These are phyloP conservation scores for Poteriospumella lacustris DNA, from an alignment of 108 stramenopile genomes.

Conservation along the genomic window DNA sequence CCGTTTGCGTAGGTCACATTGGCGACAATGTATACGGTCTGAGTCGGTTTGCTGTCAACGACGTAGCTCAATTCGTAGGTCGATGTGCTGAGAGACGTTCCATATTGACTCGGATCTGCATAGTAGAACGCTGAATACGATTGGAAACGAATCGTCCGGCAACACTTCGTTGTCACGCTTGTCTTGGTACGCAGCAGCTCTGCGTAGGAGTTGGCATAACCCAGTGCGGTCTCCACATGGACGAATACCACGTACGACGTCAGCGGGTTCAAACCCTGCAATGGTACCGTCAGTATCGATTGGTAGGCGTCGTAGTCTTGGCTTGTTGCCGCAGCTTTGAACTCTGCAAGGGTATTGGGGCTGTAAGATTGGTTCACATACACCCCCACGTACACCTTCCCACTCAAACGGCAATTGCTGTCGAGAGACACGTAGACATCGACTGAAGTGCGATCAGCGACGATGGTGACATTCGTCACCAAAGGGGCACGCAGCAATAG, in stretches of 20 bases:
- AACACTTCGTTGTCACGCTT: background rate
- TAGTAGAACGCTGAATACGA: background rate
- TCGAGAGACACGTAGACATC: background rate
- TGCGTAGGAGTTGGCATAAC: background rate
- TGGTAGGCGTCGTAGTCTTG: background rate
- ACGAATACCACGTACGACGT: background rate
- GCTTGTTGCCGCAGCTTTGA: too few relatives aligned
- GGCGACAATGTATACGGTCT: too few relatives aligned
- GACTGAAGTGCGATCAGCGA: too few relatives aligned
- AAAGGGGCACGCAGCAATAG: too few relatives aligned
- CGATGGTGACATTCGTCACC: background rate
- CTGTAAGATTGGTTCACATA: background rate
- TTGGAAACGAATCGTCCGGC: background rate
- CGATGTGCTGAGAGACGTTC: too few relatives aligned
- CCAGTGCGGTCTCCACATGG: background rate
- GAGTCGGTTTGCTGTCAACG: too few relatives aligned
- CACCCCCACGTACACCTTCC: background rate
- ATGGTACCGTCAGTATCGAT: background rate
- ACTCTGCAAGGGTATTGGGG: background rate
- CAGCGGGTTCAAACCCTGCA: background rate
- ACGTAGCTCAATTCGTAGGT: too few relatives aligned
- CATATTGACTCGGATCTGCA: background rate
- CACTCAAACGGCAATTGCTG: background rate
- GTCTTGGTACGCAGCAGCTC: background rate
- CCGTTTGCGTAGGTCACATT: too few relatives aligned